Base-by-base conservation (phyloP, 2,329 filamentous ascomycete species). In the Byssothecium circinans region DNA sequence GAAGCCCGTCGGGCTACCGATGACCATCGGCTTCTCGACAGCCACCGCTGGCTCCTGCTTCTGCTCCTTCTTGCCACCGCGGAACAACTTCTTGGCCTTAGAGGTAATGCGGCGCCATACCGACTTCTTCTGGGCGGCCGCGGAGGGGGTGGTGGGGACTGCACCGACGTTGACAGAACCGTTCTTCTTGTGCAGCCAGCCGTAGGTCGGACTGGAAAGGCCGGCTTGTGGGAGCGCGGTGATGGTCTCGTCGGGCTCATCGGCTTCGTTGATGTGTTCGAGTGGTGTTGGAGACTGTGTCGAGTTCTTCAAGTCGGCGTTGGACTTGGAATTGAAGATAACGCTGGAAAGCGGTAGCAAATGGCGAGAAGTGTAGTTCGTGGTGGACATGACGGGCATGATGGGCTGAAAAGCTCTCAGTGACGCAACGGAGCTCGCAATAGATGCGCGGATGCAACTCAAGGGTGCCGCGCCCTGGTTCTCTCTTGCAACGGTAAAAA, bases 1-100 rank as follows among this genome's bases (percentile, higher is more conserved):
- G 39, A 54, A 54, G 46, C 46, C 44, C 19, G 47, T 56, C 8
- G 54, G 56, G 15, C 27, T 27, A 15, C 56, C 22, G 29, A 59
- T 57, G n/a, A 47, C 18, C 38, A 50, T 11, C 20, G 17, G 18
- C 35, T 27, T 45, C 30, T 18, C 15, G 10, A 22, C 15, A 14
- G 6, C 20, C 10, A n/a, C n/a, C 37, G 37, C 11, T 22, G 17
- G n/a, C 8, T n/a, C n/a, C 22, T 8, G 12, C 15, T 30, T 33
- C 39, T 41, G 32, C 11, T 39, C 36, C 33, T 36, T 36, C 33
- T 36, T 33, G 40, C 17, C 18, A 17, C 14, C 15, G 8, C n/a
- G 12, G 15, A 38, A 15, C 14, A 25, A 39, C 23, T 40, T 33
- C 27, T 30, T 37, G 33, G 19, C 22, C 42, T 44, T 44, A 20